Base-by-base conservation (phyloP, 2,329 filamentous ascomycete genomes). In the Chaetomium olivaceum region DNA sequence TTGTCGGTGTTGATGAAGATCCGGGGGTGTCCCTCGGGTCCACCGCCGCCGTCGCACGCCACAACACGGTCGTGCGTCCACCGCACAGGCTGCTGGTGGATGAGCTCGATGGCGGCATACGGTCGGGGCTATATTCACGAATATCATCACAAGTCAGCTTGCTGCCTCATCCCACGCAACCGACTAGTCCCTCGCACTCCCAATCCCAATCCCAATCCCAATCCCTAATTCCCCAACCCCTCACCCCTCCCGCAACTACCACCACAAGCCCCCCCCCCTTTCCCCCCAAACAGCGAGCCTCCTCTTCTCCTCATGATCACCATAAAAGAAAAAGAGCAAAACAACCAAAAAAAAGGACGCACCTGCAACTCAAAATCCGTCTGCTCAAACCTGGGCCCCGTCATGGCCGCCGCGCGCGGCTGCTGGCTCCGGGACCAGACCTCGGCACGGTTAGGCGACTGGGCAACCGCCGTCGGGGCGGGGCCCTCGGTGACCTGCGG, bases 1-100 rank as follows among this genome's bases (percentile, higher is more conserved):
- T 97, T 98, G 81, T 99, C 95, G 71, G 91, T 89, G 81, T 99
- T 99, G 86, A 99, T 99, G 78, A 93, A 99, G 80, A 99, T 90
- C 75, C 87, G 87, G 58, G 95, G 95, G 79, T 99, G 95, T 52
- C 95, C 95, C 63, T 91, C 82, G 36, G 93, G 90, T 55, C 94
- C 95, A 71, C 93, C 93, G 66, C 94, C 95, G 65, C 95, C 95
- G 74, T 98, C 93, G 77, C 95, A 99, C 54, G 89, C 88, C 60
- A 96, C 94, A 58, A 91, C 80, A 68, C 89, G 87, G 69, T 91
- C 86, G 76, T 97, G 89, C 66, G 89, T 91, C 94, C 95, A 99
- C 78, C 87, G 86, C 43, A 99, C 95, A 23, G 93, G 94, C 80
- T 97, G 91, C 83, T 93, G 89, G 85, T 99, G 95, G 75, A 98